These are phyloP conservation scores for Pestalotiopsis sp. DNA, from an alignment of 2,329 filamentous ascomycete genomes.

Conservation along the genomic window DNA sequence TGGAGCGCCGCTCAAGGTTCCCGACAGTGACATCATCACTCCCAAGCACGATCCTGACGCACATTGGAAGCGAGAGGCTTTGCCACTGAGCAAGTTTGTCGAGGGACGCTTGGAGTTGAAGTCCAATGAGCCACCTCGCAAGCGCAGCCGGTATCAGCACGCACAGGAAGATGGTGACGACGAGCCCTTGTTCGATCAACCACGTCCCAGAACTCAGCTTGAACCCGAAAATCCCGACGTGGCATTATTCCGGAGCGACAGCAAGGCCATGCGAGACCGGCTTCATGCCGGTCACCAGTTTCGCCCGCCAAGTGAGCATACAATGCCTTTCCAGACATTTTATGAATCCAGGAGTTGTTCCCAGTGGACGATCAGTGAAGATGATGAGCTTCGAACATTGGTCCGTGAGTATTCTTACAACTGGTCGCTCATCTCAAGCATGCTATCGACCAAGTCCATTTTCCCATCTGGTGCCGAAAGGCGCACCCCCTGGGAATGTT, in stretches of 20 bases:
- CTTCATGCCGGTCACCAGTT: conserved; percentile 92
- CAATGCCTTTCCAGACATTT: conserved; percentile 87
- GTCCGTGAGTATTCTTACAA: conserved; percentile 96
- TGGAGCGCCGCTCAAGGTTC: conserved; percentile 60
- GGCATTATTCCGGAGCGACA: conserved; percentile 85
- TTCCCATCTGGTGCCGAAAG: conserved; percentile 87
- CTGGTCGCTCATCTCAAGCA: conserved; percentile 89
- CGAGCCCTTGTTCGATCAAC: conserved; percentile 36
- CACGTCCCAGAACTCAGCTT: conserved; percentile 41
- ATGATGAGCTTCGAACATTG: conserved; percentile 81
- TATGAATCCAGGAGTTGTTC: conserved; percentile 86
- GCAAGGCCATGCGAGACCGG: conserved; percentile 85
- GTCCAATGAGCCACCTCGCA: conserved; percentile 64
- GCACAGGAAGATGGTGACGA: conserved; percentile 67
- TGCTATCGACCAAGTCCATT: conserved; percentile 70
- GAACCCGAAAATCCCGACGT: conserved; percentile 73
- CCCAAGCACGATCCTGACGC: conserved; percentile 67
- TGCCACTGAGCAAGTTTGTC: conserved; percentile 85
- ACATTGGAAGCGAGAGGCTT: conserved; percentile 72
- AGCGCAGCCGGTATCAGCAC: conserved; percentile 82
- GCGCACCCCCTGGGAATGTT: conserved; percentile 96
- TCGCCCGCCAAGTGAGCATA: conserved; percentile 84
- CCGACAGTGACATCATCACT: conserved; percentile 55
- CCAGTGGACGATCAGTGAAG: conserved; percentile 88
- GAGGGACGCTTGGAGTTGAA: conserved; percentile 76